phyloP scores from a whole-genome alignment of 2,329 filamentous ascomycete genomes.

The Aspergillus neoniger region DNA sequence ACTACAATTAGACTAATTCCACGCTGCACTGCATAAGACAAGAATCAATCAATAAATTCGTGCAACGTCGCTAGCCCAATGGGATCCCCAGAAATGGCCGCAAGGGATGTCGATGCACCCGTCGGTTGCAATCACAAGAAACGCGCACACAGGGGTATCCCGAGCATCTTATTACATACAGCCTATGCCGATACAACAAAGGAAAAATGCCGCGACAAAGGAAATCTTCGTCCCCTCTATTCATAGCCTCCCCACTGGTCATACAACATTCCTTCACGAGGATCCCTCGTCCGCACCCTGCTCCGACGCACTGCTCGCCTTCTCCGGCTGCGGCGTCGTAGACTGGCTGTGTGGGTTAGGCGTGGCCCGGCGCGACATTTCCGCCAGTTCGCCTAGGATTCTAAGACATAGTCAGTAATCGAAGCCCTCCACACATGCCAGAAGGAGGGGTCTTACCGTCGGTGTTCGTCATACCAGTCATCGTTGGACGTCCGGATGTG shows the following conservation, averaged over 20 bases:
- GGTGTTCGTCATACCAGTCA: constrained; percentile 48
- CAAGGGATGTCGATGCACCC: background rate
- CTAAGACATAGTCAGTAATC: constrained; percentile 22
- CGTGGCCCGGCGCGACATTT: constrained; percentile 35
- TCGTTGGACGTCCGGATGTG: constrained; percentile 49
- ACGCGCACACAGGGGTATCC: constrained; percentile 26
- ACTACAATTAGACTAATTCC: background rate
- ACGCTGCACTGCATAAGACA: background rate
- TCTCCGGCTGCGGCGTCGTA: constrained; percentile 33
- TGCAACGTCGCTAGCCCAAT: constrained; percentile 6
- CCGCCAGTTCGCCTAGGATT: constrained; percentile 42
- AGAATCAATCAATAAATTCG: background rate
- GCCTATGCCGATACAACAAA: constrained; percentile 28
- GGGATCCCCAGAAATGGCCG: background rate
- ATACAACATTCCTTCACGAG: constrained; percentile 9
- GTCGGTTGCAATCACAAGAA: constrained; percentile 3
- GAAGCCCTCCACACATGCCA: background rate
- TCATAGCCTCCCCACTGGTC: background rate
- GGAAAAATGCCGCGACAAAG: constrained; percentile 14
- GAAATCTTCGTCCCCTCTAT: constrained; percentile 3
- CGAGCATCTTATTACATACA: constrained; percentile 33
- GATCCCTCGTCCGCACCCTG: constrained; percentile 15
- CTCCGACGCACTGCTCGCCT: constrained; percentile 11
- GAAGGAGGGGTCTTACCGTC: constrained; percentile 34
- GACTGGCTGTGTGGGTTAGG: constrained; percentile 31